phyloP scores from a whole-genome alignment of 257 asterid genomes.

The Solanum sitiens region DNA sequence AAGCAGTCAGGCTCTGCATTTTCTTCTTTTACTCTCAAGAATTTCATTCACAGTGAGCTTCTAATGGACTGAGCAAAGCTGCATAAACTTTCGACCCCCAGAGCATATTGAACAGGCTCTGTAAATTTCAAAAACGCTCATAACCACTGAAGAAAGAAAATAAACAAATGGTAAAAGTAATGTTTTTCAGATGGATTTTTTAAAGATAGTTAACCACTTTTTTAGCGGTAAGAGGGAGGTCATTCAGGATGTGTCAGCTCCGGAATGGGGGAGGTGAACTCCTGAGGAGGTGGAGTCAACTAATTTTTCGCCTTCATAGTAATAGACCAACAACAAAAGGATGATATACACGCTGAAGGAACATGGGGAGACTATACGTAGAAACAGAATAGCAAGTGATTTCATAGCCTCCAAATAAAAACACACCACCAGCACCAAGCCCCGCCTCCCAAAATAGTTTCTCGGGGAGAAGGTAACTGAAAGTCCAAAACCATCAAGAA shows the following conservation, averaged over 20 bases:
- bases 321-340: background rate
- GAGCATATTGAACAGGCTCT: background rate
- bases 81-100: background rate
- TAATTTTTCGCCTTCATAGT: background rate
- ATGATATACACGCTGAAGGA: background rate
- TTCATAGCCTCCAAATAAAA: background rate
- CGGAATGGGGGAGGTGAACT: background rate
- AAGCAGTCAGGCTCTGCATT: background rate
- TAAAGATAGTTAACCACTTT: background rate
- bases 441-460: background rate
- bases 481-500: background rate
- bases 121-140: background rate
- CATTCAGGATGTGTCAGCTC: background rate
- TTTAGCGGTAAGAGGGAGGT: background rate
- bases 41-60: background rate
- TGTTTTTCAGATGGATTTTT: background rate
- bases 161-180: background rate
- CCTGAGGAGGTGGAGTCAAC: background rate
- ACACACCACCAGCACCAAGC: background rate
- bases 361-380: background rate
- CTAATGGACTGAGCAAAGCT: background rate
- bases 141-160: background rate
- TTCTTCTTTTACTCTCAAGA: background rate
- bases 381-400: background rate
- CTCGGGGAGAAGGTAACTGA: background rate